phyloP scores from a whole-genome alignment of 2,329 filamentous ascomycete genomes.

The Colletotrichum kahawae region DNA sequence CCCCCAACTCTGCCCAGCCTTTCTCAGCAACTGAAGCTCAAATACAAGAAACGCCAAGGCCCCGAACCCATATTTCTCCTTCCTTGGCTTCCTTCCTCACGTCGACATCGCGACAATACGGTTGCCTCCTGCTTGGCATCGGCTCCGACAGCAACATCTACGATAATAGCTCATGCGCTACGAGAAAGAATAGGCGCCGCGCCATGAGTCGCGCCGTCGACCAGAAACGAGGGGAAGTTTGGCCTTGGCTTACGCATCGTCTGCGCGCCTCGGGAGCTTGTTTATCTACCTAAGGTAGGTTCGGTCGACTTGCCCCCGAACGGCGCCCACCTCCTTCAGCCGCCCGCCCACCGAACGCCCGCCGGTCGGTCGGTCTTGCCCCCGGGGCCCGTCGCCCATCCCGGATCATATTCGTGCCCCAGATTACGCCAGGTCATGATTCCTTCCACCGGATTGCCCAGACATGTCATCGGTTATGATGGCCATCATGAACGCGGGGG shows the following conservation, averaged over 20 bases:
- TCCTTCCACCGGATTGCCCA: neutral
- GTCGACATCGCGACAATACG: neutral
- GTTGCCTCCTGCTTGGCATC: conserved; percentile 10
- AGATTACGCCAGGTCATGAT: neutral
- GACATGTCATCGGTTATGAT: neutral
- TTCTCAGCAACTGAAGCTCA: neutral
- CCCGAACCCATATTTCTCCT: neutral
- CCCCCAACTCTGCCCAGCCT: neutral
- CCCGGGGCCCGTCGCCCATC: neutral
- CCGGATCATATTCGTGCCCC: conserved; percentile 12
- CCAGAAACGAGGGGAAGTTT: neutral
- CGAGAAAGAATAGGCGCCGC: neutral
- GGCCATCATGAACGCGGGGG: neutral
- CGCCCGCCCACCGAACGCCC: neutral
- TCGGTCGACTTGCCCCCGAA: neutral
- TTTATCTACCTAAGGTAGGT: neutral
- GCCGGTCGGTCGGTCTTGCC: neutral
- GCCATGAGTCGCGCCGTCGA: neutral
- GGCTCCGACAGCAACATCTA: neutral
- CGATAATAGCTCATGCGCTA: neutral
- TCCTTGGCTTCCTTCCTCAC: neutral
- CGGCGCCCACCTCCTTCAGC: neutral
- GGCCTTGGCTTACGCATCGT: conserved; percentile 12
- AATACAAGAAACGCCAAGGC: conserved; percentile 19
- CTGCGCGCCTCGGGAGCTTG: neutral